Base-by-base conservation (phyloP, 371 early-diverging fungal genomes). In the Rhizomucor miehei region DNA sequence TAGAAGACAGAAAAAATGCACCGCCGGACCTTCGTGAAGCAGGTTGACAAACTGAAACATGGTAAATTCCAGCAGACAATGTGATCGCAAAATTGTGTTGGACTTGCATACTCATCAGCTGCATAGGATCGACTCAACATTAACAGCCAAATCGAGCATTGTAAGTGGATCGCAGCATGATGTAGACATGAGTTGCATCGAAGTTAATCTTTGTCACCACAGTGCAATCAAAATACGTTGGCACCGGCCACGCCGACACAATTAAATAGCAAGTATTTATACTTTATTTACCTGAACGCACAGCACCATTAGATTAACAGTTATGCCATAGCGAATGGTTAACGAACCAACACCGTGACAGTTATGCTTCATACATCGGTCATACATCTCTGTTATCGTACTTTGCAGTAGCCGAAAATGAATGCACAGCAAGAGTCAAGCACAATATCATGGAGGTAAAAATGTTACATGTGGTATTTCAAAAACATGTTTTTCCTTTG, bases 211-310 rank as follows among this genome's bases (percentile, higher is more conserved):
- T 41, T 41, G 41, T 21, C 13, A 29, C 14, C 29, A 29, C 37
- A 88, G 90, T 91, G 51, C 91, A 92, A 77, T 88, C 91, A 35
- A 90, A 89, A 69, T 90, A 90, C 66, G 87, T 90, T 40, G 94
- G 94, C 24, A 93, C 93, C 24, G 94, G 94, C 47, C 92, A 94
- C 64, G 92, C 94, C n/a, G 94, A 92, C 62, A 94, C 92, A 29
- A 87, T 81, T 55, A 89, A 89, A 77, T 81, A 82, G 92, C 91
- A 82, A 78, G 77, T 65, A 34, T 11, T 16, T 11, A n/a, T n/a
- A n/a, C n/a, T n/a, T n/a, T n/a, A n/a, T 25, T 9, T 9, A 0
- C 2, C 45, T 14, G 12, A 25, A 36, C 6, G 9, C 34, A 0
- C 45, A 16, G 29, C 3, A 29, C 3, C 29, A 39, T 9, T 36